Evolutionary conservation across 495 filamentous ascomycete genomes (phyloP), one percentile per base, ranked within the genome.

Genomic region (Usnea hakonensis): DNA sequence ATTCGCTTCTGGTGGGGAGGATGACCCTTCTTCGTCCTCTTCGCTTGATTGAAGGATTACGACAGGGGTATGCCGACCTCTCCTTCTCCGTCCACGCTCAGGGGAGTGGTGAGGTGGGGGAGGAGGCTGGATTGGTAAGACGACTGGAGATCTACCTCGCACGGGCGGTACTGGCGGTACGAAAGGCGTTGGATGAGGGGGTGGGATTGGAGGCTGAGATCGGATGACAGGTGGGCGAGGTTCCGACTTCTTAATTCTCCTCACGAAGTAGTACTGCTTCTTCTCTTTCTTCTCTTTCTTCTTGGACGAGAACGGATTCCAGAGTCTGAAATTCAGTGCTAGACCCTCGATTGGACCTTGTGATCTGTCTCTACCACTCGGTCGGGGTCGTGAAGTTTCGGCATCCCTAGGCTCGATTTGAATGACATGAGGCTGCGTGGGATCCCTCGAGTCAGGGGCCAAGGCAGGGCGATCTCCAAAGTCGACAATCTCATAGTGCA

Each of bases 291-390:
- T 58, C 44, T 58, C 23, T 36, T 57, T 50, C 17, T 38, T 50
- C 43, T 63, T 57, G 14, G 61, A 63, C 9, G 61, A 63, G 33
- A 63, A 63, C 7, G 61, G 61, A 17, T 58, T 57, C 61, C 61
- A 63, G 21, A 63, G 19, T 23, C 50, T 58, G 30, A 63, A 37
- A 16, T 55, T 21, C 3, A 63, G 33, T 43, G 53, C 13, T 3
- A 63, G 3, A 17, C 52, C 52, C 48, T 52, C 28, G 5, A 52
- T 32, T 3, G 14, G 48, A 52, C 28, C 26, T n/a, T 28, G 30
- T 19, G 0, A 0, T 19, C 1, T 32, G 14, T 19, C 48, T 6
- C 28, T 32, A 5, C 26, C 16, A 2, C 28, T 32, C 11, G 48
- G 13, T 17, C 23, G 48, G 28, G 16, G 28, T 32, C 28, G 48